phyloP scores from a whole-genome alignment of 176 grass and related monocot genomes.

The Neostapfia colusana region DNA sequence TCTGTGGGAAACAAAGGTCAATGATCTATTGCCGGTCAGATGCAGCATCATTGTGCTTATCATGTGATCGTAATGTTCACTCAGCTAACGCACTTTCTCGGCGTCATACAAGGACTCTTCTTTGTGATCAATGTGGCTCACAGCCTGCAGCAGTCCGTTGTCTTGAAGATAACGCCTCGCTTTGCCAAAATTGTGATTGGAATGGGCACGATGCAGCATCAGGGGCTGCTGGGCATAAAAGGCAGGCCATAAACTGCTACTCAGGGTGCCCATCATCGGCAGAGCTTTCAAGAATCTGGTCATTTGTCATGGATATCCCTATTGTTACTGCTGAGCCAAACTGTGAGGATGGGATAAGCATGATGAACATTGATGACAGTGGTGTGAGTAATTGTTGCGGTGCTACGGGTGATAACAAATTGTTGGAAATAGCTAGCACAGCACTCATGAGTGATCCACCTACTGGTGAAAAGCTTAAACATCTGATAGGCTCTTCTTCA shows the following conservation, averaged over 20 bases:
- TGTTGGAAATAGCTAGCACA: constrained; percentile 48
- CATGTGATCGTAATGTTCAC: constrained; percentile 82
- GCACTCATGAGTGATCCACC: constrained; percentile 42
- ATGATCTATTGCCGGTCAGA: constrained; percentile 93
- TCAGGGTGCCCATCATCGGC: constrained; percentile 77
- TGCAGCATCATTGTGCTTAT: constrained; percentile 76
- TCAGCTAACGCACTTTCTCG: constrained; percentile 82
- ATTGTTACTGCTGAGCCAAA: constrained; percentile 53
- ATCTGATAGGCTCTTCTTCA: constrained; percentile 50
- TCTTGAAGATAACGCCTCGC: constrained; percentile 60
- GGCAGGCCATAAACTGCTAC: constrained; percentile 81
- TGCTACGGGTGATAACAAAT: constrained; percentile 41
- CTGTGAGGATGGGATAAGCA: constrained; percentile 65
- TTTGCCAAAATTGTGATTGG: constrained; percentile 93
- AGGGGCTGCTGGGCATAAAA: constrained; percentile 62
- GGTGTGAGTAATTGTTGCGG: constrained; percentile 31
- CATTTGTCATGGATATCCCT: constrained; percentile 65
- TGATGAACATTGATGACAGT: constrained; percentile 83
- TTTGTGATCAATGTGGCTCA: constrained; percentile 71
- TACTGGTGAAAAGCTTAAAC: constrained; percentile 31
- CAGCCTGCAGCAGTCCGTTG: constrained; percentile 73
- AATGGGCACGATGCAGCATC: constrained; percentile 58
- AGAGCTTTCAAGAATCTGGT: constrained; percentile 85
- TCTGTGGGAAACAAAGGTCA: constrained; percentile 72
- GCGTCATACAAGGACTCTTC: constrained; percentile 78